Percentiles rank a stretch among this genome's conserved stretches.
phyloP scores from a whole-genome alignment of 164 flowering plant genomes.

The Nelumbo lutea region DNA sequence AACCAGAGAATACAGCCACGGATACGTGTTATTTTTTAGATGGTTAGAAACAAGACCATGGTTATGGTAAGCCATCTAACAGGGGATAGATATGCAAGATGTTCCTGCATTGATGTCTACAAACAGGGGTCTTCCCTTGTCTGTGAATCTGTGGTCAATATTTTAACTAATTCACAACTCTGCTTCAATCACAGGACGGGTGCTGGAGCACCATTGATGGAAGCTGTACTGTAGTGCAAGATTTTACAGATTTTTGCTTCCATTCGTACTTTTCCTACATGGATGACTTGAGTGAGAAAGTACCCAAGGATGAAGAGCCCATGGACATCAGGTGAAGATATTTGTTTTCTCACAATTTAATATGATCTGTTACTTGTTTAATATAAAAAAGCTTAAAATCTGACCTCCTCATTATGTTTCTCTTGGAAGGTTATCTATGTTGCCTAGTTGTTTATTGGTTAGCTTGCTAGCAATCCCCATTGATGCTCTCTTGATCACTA shows the following conservation, averaged over 20 bases:
- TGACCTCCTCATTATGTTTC: background rate
- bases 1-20: background rate
- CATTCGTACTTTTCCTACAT: conserved; percentile 91
- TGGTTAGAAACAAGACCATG: background rate
- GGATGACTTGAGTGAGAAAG: conserved; percentile 72
- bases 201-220: conserved; percentile 57
- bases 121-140: background rate
- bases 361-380: background rate
- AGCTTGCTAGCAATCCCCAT: conserved; percentile 50
- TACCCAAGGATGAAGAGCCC: conserved; percentile 48
- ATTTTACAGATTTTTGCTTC: conserved; percentile 85
- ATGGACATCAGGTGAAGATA: conserved; percentile 54
- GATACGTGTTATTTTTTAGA: background rate
- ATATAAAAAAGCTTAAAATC: no score
- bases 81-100: background rate
- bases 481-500: conserved; percentile 55
- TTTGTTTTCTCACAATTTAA: background rate
- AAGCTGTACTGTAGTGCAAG: conserved; percentile 71
- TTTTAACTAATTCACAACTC: background rate
- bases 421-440: conserved; percentile 43
- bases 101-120: background rate
- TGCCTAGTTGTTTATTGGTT: conserved; percentile 67
- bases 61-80: background rate
- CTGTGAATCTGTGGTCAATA: background rate
- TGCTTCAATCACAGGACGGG: conserved; percentile 59